These are phyloP conservation scores for Beauveria medogensis DNA, from an alignment of 2,329 filamentous ascomycete genomes.

Conservation along the genomic window DNA sequence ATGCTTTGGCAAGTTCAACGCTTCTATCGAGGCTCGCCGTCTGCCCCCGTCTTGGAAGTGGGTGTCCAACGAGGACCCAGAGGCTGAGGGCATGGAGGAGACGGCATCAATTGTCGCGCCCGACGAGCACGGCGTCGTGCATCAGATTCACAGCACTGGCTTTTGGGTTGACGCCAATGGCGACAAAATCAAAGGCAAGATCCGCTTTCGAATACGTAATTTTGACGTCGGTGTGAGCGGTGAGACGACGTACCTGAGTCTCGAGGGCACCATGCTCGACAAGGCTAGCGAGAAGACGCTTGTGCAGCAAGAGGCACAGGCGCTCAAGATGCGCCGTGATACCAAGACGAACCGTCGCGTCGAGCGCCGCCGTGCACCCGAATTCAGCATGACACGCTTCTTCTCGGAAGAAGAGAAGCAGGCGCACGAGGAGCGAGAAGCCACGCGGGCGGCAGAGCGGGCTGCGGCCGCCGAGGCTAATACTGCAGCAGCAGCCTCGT, in stretches of 20 bases:
- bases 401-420: constrained; percentile 38
- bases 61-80: constrained; percentile 48
- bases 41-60: constrained; percentile 76
- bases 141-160: constrained; percentile 49
- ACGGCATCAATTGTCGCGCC: constrained; percentile 32
- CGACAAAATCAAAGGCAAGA: constrained; percentile 58
- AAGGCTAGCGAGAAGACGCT: constrained; percentile 57
- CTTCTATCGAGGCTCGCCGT: constrained; percentile 69
- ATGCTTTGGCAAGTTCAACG: constrained; percentile 87
- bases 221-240: constrained; percentile 72
- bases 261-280: constrained; percentile 79
- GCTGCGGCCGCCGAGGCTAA: neutral
- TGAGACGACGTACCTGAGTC: constrained; percentile 70
- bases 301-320: constrained; percentile 35
- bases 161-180: constrained; percentile 71
- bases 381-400: constrained; percentile 52
- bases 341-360: constrained; percentile 24
- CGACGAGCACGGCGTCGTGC: constrained; percentile 45
- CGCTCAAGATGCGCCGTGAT: constrained; percentile 26
- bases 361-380: constrained; percentile 34
- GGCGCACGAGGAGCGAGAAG: constrained; percentile 23
- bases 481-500: neutral
- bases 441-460: neutral
- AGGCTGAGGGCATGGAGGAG: constrained; percentile 33
- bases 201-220: constrained; percentile 74